Conservation (phyloP, 2,329 filamentous ascomycete genomes). For the Scortechinia acanthostroma region DNA sequence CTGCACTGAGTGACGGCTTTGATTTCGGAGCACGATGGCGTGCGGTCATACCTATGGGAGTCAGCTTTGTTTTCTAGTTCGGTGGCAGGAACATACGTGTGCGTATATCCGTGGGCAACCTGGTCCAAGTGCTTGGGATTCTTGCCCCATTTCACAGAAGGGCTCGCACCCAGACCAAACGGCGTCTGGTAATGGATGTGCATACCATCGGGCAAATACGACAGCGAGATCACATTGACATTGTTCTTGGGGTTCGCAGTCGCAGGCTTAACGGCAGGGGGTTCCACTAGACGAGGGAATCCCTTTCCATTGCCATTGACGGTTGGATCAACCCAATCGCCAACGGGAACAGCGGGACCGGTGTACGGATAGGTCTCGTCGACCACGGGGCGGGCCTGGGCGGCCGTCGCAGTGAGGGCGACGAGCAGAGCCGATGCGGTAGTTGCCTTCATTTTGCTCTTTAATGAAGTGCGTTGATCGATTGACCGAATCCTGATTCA, state of each 20-base stretch:
- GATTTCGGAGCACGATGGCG: conserved; percentile 35
- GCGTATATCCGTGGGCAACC: conserved; percentile 24
- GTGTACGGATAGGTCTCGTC: conserved; percentile 36
- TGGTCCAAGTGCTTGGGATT: conserved; percentile 18
- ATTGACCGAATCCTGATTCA: too few relatives aligned
- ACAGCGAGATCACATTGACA: conserved; percentile 38
- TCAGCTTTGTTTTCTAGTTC: background rate
- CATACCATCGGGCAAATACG: conserved; percentile 37
- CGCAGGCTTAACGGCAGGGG: conserved; percentile 36
- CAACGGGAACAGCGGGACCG: conserved; percentile 36
- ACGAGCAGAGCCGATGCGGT: background rate
- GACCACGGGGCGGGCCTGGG: background rate
- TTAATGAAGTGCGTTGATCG: too few relatives aligned
- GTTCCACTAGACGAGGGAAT: conserved; percentile 37
- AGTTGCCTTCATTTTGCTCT: background rate
- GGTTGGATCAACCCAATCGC: conserved; percentile 39
- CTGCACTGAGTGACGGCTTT: conserved; percentile 36
- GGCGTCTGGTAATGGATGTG: conserved; percentile 45
- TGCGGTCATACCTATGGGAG: conserved; percentile 34
- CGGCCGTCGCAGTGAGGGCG: background rate
- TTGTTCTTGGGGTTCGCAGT: conserved; percentile 36
- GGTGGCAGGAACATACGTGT: conserved; percentile 23
- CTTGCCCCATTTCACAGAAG: conserved; percentile 33
- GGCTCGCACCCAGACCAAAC: conserved; percentile 35
- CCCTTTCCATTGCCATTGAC: conserved; percentile 43